Evolutionary conservation across 495 filamentous ascomycete genomes (phyloP), one percentile per base, ranked within the genome.

Genomic region (Neurospora tetraspora): DNA sequence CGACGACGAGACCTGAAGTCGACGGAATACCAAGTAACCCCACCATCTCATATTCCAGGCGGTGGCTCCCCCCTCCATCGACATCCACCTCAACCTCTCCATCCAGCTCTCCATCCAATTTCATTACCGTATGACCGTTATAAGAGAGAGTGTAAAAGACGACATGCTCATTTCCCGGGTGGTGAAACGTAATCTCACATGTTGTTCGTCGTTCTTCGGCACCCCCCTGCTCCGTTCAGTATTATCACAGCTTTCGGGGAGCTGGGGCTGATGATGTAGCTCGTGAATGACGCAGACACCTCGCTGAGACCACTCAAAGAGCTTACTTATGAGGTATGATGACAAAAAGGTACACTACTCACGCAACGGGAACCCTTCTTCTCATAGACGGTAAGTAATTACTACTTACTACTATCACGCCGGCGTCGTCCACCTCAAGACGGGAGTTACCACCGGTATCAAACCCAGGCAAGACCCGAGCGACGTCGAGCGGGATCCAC

Each of bases 81-180:
- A 61, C 53, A 61, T 65, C 53, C 53, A 61, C 14, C 27, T 34
- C 53, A 16, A 34, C 12, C 74, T 76, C 76, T 73, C 75, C 77
- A 74, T 76, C 74, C 73, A 61, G 75, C 76, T 34, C 76, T 73
- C 74, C 77, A 74, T 76, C 74, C 73, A 65, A 75, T 78, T 79
- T 75, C 71, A 73, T 74, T 65, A 34, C 53, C 27, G 53, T 65
- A 31, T 61, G 27, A 16, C 27, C 16, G 53, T 31, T 7, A 34
- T n/a, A 27, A 65, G 31, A 34, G 23, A 18, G 18, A 20, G 42
- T 45, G 42, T 45, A 45, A 45, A 34, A 65, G 53, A 65, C 27
- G 53, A 65, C 12, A 1, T 36, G 3, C 27, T 34, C 53, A 65
- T 65, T 65, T 65, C 53, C 53, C 53, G 27, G 53, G 53, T 65